Conservation (phyloP, 2,329 filamentous ascomycete genomes). For the Claviceps spartinae region DNA sequence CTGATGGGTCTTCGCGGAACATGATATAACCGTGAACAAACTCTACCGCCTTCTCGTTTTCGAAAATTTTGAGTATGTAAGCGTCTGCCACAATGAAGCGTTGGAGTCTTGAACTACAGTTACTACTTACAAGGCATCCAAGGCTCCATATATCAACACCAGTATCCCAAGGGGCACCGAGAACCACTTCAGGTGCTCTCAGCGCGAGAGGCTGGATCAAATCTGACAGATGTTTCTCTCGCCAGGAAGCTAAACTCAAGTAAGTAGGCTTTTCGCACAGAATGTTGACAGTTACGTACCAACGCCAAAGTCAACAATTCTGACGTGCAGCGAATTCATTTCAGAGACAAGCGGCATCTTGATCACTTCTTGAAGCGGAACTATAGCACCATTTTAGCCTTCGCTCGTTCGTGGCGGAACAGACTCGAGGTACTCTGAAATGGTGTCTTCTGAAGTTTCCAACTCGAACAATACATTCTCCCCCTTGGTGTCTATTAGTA, state of each 20-base stretch:
- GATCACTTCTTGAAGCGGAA: neutral
- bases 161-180: neutral
- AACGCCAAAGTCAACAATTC: neutral
- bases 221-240: constrained; percentile 9
- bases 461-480: constrained; percentile 1
- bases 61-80: no score
- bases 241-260: neutral
- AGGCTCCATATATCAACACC: neutral
- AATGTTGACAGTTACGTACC: neutral
- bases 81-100: no score
- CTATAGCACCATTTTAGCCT: neutral
- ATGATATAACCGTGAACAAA: no score
- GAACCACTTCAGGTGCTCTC: constrained; percentile 12
- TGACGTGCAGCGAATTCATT: neutral
- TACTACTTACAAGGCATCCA: no score
- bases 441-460: neutral
- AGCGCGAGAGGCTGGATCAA: constrained; percentile 12
- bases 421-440: neutral
- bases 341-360: neutral
- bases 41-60: no score
- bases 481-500: neutral
- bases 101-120: no score
- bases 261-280: neutral
- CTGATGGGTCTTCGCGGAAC: no score
- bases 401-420: neutral